Evolutionary conservation across 805 yeast genomes (phyloP), one percentile per base, ranked within the genome.

Genomic region (Lipomyces spencermartinsiae): DNA sequence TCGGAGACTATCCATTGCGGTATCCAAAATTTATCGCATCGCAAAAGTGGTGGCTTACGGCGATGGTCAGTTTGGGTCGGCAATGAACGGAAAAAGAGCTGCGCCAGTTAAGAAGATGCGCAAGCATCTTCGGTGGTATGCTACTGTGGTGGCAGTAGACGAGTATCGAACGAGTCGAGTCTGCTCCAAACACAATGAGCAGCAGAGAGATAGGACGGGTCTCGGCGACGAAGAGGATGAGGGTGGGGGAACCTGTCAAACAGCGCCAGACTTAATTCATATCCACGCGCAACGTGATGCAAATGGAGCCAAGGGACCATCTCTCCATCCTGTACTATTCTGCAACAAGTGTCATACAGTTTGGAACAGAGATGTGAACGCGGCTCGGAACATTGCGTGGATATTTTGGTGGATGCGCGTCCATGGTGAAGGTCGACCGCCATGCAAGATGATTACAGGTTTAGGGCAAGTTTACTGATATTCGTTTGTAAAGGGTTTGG

Each of bases 291-390:
- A 39, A 39, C 49, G 49, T 16, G 22, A 39, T 39, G n/a, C 46
- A 14, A 39, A 39, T 39, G 46, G 39, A 12, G 49, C 49, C 19
- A 39, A 39, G 12, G 49, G 49, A 16, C 19, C 49, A 39, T 39
- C 49, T 39, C 49, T 39, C 16, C 49, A 39, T 39, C 16, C 49
- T 39, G 49, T 39, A 39, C 16, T 39, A 39, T 39, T 14, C 49
- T 39, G 19, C 49, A 5, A 39, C 49, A 39, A 39, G 49, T 39
- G 49, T 39, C 49, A 39, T 39, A 39, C 49, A 39, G 49, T 39
- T 39, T 39, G 49, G 22, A 39, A 39, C 49, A 39, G 49, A 39
- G 49, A 39, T 39, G 46, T 39, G 46, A 39, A 39, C 46, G 46
- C 46, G 6, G 49, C 49, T 39, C 49, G 49, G 8, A 39, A 39